phyloP scores from a whole-genome alignment of 208 protist species.

The Leishmania tropica region DNA sequence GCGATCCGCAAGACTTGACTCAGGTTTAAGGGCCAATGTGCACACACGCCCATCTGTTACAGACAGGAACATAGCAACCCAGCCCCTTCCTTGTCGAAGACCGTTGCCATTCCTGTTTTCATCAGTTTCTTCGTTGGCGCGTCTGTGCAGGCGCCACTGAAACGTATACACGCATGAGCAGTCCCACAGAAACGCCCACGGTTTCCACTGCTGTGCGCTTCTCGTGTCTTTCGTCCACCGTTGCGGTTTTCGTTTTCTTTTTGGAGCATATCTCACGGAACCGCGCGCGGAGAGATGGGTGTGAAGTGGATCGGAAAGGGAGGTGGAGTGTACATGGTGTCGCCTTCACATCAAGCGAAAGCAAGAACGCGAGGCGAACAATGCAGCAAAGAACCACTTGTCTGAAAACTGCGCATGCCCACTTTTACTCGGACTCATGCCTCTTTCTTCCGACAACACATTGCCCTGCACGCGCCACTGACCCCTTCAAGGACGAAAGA shows the following conservation, averaged over 20 bases:
- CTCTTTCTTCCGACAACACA: background rate
- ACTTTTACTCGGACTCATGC: background rate
- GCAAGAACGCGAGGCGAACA: background rate
- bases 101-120: background rate
- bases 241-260: background rate
- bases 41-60: background rate
- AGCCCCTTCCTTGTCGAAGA: background rate
- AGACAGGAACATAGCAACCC: background rate
- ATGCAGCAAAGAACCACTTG: no score
- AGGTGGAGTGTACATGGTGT: background rate
- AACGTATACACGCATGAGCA: background rate
- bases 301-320: background rate
- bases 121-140: background rate
- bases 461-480: background rate
- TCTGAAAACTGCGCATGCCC: background rate
- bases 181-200: background rate
- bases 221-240: background rate
- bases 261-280: background rate
- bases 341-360: no score
- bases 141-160: background rate
- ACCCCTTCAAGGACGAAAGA: slow-evolving; percentile 39
- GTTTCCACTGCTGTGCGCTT: background rate
- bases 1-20: background rate
- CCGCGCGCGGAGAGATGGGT: background rate
- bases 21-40: no score